Conservation (phyloP, 441 rosid species). For the Arabidopsis lyrata region DNA sequence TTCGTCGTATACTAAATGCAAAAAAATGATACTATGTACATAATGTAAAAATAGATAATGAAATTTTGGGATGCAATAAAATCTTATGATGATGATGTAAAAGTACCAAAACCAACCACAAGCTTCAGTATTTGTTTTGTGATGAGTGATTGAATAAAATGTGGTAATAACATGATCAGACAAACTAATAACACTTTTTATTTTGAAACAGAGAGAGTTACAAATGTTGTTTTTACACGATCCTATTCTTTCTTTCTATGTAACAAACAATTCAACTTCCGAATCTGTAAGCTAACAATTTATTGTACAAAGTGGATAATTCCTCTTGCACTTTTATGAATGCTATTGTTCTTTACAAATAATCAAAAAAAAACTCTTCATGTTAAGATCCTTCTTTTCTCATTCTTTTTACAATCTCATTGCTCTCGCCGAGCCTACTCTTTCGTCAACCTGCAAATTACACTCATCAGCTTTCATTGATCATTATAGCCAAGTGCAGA, state of each 20-base stretch:
- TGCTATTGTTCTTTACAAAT: conserved; percentile 41
- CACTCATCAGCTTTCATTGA: conserved; percentile 24
- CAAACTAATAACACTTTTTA: conserved; percentile 14
- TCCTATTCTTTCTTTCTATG: conserved; percentile 40
- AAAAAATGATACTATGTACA: background rate
- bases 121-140: no score
- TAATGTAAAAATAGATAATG: no score
- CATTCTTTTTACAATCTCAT: conserved; percentile 67
- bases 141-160: no score
- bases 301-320: conserved; percentile 33
- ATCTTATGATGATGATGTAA: no score
- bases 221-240: conserved; percentile 28
- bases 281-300: conserved; percentile 38
- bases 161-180: conserved; percentile 3
- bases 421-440: conserved; percentile 68
- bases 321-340: conserved; percentile 43
- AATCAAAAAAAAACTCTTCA: conserved; percentile 35
- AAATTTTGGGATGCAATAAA: background rate
- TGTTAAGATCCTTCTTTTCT: conserved; percentile 21
- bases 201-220: conserved; percentile 19
- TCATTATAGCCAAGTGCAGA: conserved; percentile 7
- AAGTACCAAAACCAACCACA: no score
- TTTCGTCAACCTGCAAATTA: conserved; percentile 62
- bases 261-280: conserved; percentile 22
- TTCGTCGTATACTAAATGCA: no score